phyloP scores from a whole-genome alignment of 176 grass and related monocot species.

The Raddia distichophylla region DNA sequence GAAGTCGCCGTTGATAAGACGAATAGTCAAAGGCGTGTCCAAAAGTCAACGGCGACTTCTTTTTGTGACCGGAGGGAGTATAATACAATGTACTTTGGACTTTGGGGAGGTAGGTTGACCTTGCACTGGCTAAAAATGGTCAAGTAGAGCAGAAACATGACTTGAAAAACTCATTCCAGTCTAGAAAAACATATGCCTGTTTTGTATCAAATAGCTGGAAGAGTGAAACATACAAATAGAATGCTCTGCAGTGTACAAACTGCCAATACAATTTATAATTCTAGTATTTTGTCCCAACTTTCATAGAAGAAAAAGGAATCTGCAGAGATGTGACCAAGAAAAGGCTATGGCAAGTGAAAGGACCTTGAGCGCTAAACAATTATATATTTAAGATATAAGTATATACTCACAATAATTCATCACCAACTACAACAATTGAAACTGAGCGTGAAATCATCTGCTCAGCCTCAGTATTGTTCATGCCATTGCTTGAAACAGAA shows the following conservation, averaged over 20 bases:
- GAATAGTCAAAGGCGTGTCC: too few species aligned
- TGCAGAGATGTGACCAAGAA: background rate
- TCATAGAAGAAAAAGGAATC: slow-evolving; percentile 24
- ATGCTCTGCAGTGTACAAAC: slow-evolving; percentile 4
- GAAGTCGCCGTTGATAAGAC: too few species aligned
- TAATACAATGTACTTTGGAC: slow-evolving; percentile 8
- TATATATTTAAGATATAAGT: slow-evolving; percentile 28
- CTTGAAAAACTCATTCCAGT: background rate
- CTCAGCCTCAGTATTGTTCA: slow-evolving; percentile 39
- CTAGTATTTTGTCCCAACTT: slow-evolving; percentile 24
- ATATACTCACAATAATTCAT: slow-evolving; percentile 95
- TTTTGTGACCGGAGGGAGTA: too few species aligned
- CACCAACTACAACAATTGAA: slow-evolving; percentile 84
- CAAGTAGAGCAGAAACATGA: background rate
- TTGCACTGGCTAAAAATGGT: slow-evolving; percentile 23
- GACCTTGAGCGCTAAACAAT: slow-evolving; percentile 3
- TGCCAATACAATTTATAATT: slow-evolving; percentile 22
- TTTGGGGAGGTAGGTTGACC: slow-evolving; percentile 14
- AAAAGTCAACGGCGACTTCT: too few species aligned
- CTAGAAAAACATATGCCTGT: slow-evolving; percentile 4
- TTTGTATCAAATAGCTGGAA: slow-evolving; percentile 21
- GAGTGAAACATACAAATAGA: slow-evolving; percentile 18
- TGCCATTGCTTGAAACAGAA: slow-evolving; percentile 62
- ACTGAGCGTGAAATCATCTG: slow-evolving; percentile 52
- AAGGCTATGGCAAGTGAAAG: slow-evolving; percentile 29